Base-by-base conservation (phyloP, 495 filamentous ascomycete species). In the Trichoderma orchidacearum region DNA sequence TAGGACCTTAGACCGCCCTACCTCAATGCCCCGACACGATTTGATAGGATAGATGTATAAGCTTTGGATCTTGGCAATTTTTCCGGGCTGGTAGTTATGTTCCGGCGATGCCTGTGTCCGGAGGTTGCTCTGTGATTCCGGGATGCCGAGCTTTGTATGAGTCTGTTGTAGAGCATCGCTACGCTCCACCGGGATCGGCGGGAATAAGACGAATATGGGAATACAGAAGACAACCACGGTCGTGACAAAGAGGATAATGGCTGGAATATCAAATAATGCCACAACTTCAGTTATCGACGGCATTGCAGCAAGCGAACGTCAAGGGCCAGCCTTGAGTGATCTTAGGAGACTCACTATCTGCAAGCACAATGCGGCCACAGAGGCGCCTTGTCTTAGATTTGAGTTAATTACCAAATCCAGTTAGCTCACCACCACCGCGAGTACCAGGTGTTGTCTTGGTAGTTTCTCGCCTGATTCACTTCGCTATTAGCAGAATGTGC, bases 21-120 rank as follows among this genome's bases (percentile, higher is more conserved):
- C 64, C 69, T 95, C 89, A 18, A 96, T 82, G 13, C 85, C 87
- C 59, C 77, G 74, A 66, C 91, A 96, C 57, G 85, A 89, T 72
- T 96, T 96, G 61, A 96, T 72, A 0, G 92, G 92, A 66, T 91
- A 95, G 36, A 89, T 84, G 73, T 85, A 90, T 35, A 96, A 77
- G 51, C 86, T 87, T 67, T 90, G 89, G 61, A 96, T 74, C 45
- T 41, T 68, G 1, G 61, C 61, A n/a, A 59, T 55, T 13, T 58
- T 36, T 29, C 61, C 62, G 15, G 38, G 60, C 41, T 59, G 61
- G 45, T 65, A 62, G 25, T 70, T 63, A 51, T 71, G 66, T 41
- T 71, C 70, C 21, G 72, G 68, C 15, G 60, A 61, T 58, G 67
- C 59, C 53, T 72, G 63, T 23, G 62, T 68, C 27, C 68, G 68